Conservation (phyloP, 805 yeast genomes). For the Saccharomyces jurei region DNA sequence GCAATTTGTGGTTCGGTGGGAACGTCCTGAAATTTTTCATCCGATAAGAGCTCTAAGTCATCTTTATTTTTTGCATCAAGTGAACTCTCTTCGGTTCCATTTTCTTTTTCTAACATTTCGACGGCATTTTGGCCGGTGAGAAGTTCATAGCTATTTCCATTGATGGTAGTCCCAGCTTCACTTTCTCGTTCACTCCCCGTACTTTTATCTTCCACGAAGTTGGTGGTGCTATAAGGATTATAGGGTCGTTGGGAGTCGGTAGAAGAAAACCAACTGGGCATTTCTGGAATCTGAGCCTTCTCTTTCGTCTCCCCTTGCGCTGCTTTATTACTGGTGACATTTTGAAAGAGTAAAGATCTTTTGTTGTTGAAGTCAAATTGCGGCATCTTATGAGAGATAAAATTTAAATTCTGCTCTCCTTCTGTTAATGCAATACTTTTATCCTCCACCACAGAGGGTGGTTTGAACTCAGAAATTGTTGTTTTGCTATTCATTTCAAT, state of each 20-base stretch:
- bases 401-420: slow-evolving; percentile 19
- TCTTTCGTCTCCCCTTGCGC: slow-evolving; percentile 4
- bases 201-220: slow-evolving; percentile 16
- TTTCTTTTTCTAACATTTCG: slow-evolving; percentile 5
- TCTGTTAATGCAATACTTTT: slow-evolving; percentile 3
- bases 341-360: slow-evolving; percentile 16
- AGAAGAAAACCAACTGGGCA: slow-evolving; percentile 29
- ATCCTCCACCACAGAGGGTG: neutral
- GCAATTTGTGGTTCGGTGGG: neutral
- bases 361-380: slow-evolving; percentile 6
- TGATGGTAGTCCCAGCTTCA: slow-evolving; percentile 15
- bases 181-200: slow-evolving; percentile 4
- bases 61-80: neutral
- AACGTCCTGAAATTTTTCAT: neutral
- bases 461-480: neutral
- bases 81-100: neutral
- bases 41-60: neutral
- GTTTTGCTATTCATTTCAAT: neutral
- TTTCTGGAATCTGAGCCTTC: slow-evolving; percentile 11
- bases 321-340: slow-evolving; percentile 1
- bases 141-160: slow-evolving; percentile 13
- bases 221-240: slow-evolving; percentile 15
- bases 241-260: neutral
- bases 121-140: slow-evolving; percentile 17
- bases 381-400: slow-evolving; percentile 17